Base-by-base conservation (phyloP, 495 filamentous ascomycete species). In the Lepraria neglecta region DNA sequence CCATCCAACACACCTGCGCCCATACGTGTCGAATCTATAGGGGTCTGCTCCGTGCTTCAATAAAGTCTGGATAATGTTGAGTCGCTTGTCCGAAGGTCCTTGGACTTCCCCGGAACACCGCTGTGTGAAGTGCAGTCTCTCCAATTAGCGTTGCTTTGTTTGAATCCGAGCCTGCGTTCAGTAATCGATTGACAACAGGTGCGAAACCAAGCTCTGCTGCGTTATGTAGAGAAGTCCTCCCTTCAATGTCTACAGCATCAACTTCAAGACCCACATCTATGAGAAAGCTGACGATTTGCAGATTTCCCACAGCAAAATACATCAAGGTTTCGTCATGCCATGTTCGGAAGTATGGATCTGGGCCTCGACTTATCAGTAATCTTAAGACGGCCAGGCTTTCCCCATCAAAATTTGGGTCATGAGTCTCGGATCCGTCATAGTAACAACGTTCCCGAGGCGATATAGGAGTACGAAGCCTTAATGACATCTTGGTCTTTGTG, bases 171-270 rank as follows among this genome's bases (percentile, higher is more conserved):
- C 47, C 47, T 30, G 47, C 24, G 10, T 9, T 1, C 47, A 50
- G 4, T 14, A 50, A 27, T 27, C 47, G 47, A 50, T 10, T 27
- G 3, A 50, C 47, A 27, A 50, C 47, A 5, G 47, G 21, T 50
- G 47, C 3, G 47, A 19, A 50, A 27, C 47, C 21, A 50, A 50
- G 21, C 28, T 50, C 47, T 50, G 47, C 47, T 30, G 47, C 47
- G 12, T 14, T 30, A 27, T 50, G 47, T 27, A 50, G 28, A 50
- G 47, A 19, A 50, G 47, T 30, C 3, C 6, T 12, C 2, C 47
- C 47, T 14, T 50, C 47, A 30, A 50, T 50, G 24, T 50, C 47
- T 15, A 27, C 47, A 50, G 47, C 47, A 15, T 50, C 19, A 14
- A 50, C 4, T 11, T 50, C 47, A 27, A 50, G 5, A 14, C 12